Evolutionary conservation across 345 rosid genomes (phyloP), one percentile per base, ranked within the genome.

Genomic region (Angophora floribunda): DNA sequence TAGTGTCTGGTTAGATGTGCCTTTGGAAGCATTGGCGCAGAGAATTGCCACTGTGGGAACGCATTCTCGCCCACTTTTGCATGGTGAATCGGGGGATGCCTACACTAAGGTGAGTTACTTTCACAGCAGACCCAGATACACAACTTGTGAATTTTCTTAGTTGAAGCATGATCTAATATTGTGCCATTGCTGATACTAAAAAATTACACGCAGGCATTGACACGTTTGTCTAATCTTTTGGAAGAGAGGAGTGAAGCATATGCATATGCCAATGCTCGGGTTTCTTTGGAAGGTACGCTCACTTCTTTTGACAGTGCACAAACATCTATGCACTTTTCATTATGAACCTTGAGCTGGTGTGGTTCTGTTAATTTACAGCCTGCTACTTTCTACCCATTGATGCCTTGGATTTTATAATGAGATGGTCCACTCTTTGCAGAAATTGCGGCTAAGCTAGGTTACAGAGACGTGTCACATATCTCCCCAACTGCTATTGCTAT

Each of bases 21-120:
- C 99, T 88, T 89, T 98, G 89, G 96, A 96, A 91, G 99, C 99
- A 79, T 95, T 98, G 89, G 99, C 99, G 16, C 93, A 90, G 79
- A 97, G 99, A 91, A 98, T 98, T 85, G 95, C 97, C n/a, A 94
- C 98, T 59, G 98, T 98, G 32, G 99, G 99, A 88, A 98, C 99
- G 45, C 41, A 89, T 87, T 95, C 99, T 89, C 94, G 99, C 52
- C 99, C 99, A 87, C 92, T 98, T 92, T 89, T 97, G 93, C 94
- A 95, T 88, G 89, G 92, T 49, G 98, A 95, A 89, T 87, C 97
- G 17, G 98, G 97, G 13, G 99, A 98, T 90, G 95, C 96, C 75
- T 97, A 97, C 94, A 92, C 93, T 59, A 93, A 92, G 96, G 99
- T 94, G 51, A 51, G 63, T 75, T 41, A 50, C 41, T 78, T 75